Conservation (phyloP, 148 eudicot species). For the Vaccinium myrtillus region DNA sequence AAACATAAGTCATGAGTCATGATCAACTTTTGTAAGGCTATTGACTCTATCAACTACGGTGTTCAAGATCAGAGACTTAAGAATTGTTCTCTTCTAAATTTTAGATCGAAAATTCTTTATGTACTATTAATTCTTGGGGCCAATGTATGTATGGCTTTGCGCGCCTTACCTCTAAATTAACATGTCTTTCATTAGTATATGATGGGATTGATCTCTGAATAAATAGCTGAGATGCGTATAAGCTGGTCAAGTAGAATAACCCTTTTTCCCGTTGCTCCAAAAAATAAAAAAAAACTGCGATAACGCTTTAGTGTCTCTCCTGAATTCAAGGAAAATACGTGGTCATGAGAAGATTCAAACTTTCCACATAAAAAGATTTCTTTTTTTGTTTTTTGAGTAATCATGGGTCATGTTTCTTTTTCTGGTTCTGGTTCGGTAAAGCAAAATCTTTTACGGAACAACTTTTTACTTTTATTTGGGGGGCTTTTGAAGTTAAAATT, state of each 20-base stretch:
- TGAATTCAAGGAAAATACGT: not conserved
- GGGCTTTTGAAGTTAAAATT: not conserved
- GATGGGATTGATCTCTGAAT: not conserved
- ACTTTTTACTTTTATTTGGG: not conserved
- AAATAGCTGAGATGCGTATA: not conserved
- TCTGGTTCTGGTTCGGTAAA: not conserved
- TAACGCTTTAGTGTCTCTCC: not conserved
- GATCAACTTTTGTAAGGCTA: not conserved
- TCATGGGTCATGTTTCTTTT: not conserved
- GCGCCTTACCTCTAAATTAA: not conserved
- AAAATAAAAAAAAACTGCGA: not conserved
- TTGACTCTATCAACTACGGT: not conserved
- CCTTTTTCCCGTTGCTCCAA: no score
- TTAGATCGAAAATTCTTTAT: not conserved
- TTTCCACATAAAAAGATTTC: no score
- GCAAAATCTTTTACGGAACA: not conserved
- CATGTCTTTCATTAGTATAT: no score
- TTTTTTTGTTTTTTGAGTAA: not conserved
- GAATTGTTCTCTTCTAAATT: no score
- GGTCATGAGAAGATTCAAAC: no score
- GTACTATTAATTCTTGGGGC: not conserved
- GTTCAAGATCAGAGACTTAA: not conserved
- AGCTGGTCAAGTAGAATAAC: not conserved
- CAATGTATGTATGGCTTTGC: not conserved
- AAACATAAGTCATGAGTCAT: not conserved